Base-by-base conservation (phyloP, 371 early-diverging fungal species). In the Capniomyces stellatus region DNA sequence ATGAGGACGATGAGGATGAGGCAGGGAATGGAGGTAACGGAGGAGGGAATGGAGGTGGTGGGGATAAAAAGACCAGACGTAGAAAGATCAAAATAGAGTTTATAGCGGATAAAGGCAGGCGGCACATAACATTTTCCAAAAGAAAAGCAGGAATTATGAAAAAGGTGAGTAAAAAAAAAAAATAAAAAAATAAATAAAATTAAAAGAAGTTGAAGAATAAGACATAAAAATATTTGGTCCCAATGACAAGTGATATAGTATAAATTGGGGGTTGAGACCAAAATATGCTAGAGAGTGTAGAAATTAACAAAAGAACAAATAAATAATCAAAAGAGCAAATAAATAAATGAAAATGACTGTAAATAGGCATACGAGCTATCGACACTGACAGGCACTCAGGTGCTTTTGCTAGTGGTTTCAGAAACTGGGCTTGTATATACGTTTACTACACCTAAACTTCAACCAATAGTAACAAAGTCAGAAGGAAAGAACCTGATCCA, bases 61-160 rank as follows among this genome's bases (percentile, higher is more conserved):
- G 62, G 28, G 74, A 71, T 52, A 83, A 82, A 67, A 78, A 82
- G 21, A 74, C 79, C 35, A 89, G 89, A 6, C 73, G 97, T 44
- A 79, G 92, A 62, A 94, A 95, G 69, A 93, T 97, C 68, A 91
- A 87, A 67, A 92, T 95, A 67, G 92, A 90, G 64, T 98, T 85
- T 63, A 98, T 98, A 58, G 84, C 86, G 56, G 95, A 92, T 64
- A 93, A 90, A 71, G 84, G 81, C 58, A 77, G 91, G 58, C 77
- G 99, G 60, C 89, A 92, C 60, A 95, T 98, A 54, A 95, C 98
- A 2, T 98, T 98, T 70, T 85, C 85, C 58, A 98, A 98, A 70
- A 77, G 99, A 66, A 98, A 97, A 69, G 91, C 94, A 29, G 98
- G 98, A 42, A 89, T 98, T 61, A 93, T 98, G 95, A 98, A 98